Evolutionary conservation across 179 eudicot genomes (phyloP).

Genomic region (Vitellaria paradoxa): DNA sequence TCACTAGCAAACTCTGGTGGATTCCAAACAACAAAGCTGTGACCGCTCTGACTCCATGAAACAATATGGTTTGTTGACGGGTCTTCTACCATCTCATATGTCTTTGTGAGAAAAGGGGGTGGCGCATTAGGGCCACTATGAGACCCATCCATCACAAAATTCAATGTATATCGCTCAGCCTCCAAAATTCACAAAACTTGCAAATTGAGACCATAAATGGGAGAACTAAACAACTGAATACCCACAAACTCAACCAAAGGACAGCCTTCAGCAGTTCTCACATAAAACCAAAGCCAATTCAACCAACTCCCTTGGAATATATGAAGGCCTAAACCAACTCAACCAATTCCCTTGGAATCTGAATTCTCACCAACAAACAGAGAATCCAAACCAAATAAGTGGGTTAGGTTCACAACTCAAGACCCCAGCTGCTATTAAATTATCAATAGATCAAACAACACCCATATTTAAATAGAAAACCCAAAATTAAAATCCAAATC

Average conservation of each 20-base stretch:
- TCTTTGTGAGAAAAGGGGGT: conserved; percentile 42
- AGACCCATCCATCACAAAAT: conserved; percentile 40
- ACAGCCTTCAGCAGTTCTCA: neutral
- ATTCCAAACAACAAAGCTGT: conserved; percentile 50
- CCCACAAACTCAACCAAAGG: conserved; percentile 10
- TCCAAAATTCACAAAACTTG: neutral
- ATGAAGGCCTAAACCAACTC: neutral
- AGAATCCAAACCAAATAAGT: neutral
- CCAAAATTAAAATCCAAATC: neutral
- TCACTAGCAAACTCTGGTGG: conserved; percentile 45
- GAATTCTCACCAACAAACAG: neutral
- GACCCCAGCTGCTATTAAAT: no score
- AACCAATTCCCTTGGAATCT: neutral
- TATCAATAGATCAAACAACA: no score
- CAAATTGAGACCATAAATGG: neutral
- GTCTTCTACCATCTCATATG: conserved; percentile 50
- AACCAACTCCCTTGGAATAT: neutral
- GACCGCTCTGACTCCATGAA: conserved; percentile 42
- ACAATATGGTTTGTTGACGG: conserved; percentile 30
- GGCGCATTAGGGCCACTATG: conserved; percentile 36
- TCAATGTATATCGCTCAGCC: neutral
- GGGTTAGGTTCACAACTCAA: no score
- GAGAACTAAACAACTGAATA: neutral
- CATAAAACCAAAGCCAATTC: neutral
- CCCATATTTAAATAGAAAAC: neutral